These are phyloP conservation scores for Lithospermum erythrorhizon DNA, from an alignment of 257 asterid species.

Conservation along the genomic window DNA sequence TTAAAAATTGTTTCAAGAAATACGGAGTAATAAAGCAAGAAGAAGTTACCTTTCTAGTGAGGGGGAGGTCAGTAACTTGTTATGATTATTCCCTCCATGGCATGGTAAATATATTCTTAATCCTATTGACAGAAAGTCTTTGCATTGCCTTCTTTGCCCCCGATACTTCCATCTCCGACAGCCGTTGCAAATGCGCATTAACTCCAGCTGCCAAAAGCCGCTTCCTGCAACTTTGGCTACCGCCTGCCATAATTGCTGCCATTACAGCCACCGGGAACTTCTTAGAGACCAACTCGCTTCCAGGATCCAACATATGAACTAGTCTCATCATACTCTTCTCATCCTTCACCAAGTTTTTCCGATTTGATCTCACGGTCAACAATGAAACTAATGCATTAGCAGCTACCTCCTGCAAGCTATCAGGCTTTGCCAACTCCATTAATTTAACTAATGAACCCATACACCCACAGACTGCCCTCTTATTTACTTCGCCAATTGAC, in stretches of 20 bases:
- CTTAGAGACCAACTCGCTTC: conserved; percentile 51
- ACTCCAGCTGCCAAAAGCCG: conserved; percentile 65
- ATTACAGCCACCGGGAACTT: conserved; percentile 77
- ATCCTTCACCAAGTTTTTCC: conserved; percentile 72
- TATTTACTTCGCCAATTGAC: conserved; percentile 54
- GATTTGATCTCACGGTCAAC: conserved; percentile 49
- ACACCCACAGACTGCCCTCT: conserved; percentile 60
- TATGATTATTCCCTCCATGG: conserved; percentile 57
- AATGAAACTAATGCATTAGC: conserved; percentile 73
- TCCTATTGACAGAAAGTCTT: conserved; percentile 73
- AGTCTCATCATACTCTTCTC: conserved; percentile 72
- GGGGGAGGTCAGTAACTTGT: conserved; percentile 18
- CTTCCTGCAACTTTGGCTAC: conserved; percentile 85
- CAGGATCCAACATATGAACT: conserved; percentile 69
- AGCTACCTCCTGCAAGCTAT: conserved; percentile 84
- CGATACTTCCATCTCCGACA: conserved; percentile 51
- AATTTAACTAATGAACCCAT: conserved; percentile 69
- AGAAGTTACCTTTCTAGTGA: conserved; percentile 35
- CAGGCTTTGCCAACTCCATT: conserved; percentile 83
- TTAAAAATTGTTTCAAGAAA: no score
- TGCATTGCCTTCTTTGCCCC: conserved; percentile 89
- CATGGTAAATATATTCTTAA: conserved; percentile 56
- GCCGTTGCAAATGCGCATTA: conserved; percentile 51
- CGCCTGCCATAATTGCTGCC: conserved; percentile 65
- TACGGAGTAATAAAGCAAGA: background rate